Conservation (phyloP, 441 rosid genomes). For the Isatis lusitanica region DNA sequence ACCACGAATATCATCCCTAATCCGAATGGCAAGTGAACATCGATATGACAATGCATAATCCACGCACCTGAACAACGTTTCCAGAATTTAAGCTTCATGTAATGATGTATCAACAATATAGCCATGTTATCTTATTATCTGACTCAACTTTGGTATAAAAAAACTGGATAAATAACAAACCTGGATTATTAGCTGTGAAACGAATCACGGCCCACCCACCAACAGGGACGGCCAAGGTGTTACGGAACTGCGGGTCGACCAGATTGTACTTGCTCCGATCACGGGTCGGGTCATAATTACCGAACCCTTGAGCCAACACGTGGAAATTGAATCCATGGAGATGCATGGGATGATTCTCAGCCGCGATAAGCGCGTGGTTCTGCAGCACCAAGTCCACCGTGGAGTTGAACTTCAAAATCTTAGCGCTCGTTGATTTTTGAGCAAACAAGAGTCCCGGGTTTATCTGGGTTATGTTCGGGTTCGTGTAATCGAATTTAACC, state of each 20-base stretch:
- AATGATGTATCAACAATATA: neutral
- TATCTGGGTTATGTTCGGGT: slow-evolving; percentile 32
- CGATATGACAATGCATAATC: slow-evolving; percentile 80
- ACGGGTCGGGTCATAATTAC: slow-evolving; percentile 55
- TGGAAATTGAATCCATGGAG: slow-evolving; percentile 79
- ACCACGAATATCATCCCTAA: slow-evolving; percentile 61
- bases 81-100: neutral
- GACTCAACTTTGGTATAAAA: neutral
- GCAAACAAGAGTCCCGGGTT: slow-evolving; percentile 39
- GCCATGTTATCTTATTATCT: no score
- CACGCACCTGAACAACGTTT: slow-evolving; percentile 57
- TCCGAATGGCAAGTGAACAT: slow-evolving; percentile 70
- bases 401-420: slow-evolving; percentile 59
- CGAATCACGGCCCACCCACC: slow-evolving; percentile 93
- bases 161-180: slow-evolving; percentile 27
- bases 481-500: slow-evolving; percentile 58
- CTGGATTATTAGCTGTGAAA: slow-evolving; percentile 81
- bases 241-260: slow-evolving; percentile 55
- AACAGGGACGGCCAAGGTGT: slow-evolving; percentile 76
- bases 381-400: slow-evolving; percentile 75
- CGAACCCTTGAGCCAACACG: slow-evolving; percentile 86
- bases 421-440: slow-evolving; percentile 58
- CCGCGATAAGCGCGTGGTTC: slow-evolving; percentile 58
- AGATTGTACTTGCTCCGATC: slow-evolving; percentile 58
- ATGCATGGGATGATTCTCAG: slow-evolving; percentile 89